Conservation (phyloP, 2,329 filamentous ascomycete genomes). For the Cladosporium sp. region DNA sequence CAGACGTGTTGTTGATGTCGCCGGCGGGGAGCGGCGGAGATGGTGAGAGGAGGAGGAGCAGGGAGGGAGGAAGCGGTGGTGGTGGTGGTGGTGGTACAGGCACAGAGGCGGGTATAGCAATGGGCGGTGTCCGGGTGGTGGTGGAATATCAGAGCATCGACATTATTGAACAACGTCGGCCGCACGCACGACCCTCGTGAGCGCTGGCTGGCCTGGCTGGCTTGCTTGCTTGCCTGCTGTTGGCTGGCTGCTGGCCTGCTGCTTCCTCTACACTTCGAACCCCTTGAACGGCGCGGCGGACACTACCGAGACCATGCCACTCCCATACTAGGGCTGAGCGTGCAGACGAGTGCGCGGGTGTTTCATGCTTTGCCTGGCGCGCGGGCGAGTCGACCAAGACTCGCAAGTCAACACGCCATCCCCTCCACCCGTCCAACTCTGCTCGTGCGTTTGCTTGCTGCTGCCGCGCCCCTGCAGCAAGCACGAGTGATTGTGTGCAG, state of each 20-base stretch:
- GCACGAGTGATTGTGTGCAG: background rate
- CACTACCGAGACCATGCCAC: background rate
- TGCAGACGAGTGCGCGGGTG: slow-evolving; percentile 6
- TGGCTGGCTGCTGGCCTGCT: slow-evolving; percentile 5
- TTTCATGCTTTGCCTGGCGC: slow-evolving; percentile 1
- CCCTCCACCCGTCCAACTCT: background rate
- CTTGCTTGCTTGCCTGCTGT: background rate
- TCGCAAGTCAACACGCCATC: background rate
- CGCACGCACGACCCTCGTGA: slow-evolving; percentile 4
- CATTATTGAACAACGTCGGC: slow-evolving; percentile 13
- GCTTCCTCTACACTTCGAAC: slow-evolving; percentile 7
- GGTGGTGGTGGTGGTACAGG: slow-evolving; percentile 16
- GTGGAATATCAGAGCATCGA: slow-evolving; percentile 18
- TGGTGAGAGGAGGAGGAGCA: slow-evolving; percentile 9
- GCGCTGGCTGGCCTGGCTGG: background rate
- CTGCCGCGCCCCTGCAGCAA: background rate
- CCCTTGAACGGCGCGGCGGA: slow-evolving; percentile 1
- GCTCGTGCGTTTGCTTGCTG: slow-evolving; percentile 9
- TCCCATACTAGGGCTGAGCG: background rate
- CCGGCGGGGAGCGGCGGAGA: slow-evolving; percentile 8
- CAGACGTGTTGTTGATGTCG: slow-evolving; percentile 13
- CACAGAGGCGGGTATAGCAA: slow-evolving; percentile 20
- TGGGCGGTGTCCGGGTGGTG: slow-evolving; percentile 18
- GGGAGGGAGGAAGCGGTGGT: background rate
- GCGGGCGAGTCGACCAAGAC: background rate